These are phyloP conservation scores for Leccinum pellstonianum DNA, from an alignment of 768 basidiomycete genomes.

Conservation along the genomic window DNA sequence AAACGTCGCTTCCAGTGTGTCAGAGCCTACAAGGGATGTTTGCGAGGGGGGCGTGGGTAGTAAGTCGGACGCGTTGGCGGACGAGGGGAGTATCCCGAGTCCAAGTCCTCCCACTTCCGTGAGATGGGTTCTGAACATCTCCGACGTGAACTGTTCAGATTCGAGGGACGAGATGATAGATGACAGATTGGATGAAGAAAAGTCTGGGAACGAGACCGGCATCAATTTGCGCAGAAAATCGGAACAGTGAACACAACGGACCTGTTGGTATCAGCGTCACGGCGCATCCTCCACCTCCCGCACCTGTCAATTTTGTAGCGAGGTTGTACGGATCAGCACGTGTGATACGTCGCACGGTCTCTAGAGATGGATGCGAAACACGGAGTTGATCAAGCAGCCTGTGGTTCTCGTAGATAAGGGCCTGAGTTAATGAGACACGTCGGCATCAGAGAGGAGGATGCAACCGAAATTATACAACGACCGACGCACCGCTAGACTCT, in stretches of 20 bases:
- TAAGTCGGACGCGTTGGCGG: slow-evolving; percentile 21
- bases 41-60: slow-evolving; percentile 29
- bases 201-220: slow-evolving; percentile 46
- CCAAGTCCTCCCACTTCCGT: slow-evolving; percentile 94
- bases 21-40: neutral
- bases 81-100: slow-evolving; percentile 77
- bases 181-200: slow-evolving; percentile 57
- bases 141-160: slow-evolving; percentile 32
- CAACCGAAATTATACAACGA: neutral
- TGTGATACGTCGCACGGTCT: slow-evolving; percentile 75
- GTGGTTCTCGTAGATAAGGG: slow-evolving; percentile 89
- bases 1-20: slow-evolving; percentile 26
- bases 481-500: slow-evolving; percentile 53
- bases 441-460: slow-evolving; percentile 1
- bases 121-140: slow-evolving; percentile 55
- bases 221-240: neutral
- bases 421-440: slow-evolving; percentile 38
- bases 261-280: slow-evolving; percentile 95
- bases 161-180: slow-evolving; percentile 58
- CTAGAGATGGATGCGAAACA: slow-evolving; percentile 88
- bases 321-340: slow-evolving; percentile 60
- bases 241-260: slow-evolving; percentile 36
- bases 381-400: slow-evolving; percentile 76
- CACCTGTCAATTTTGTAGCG: slow-evolving; percentile 94
- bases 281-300: slow-evolving; percentile 97